Base-by-base conservation (phyloP, 75 land plant species). In the Selaginella tamariscina region DNA sequence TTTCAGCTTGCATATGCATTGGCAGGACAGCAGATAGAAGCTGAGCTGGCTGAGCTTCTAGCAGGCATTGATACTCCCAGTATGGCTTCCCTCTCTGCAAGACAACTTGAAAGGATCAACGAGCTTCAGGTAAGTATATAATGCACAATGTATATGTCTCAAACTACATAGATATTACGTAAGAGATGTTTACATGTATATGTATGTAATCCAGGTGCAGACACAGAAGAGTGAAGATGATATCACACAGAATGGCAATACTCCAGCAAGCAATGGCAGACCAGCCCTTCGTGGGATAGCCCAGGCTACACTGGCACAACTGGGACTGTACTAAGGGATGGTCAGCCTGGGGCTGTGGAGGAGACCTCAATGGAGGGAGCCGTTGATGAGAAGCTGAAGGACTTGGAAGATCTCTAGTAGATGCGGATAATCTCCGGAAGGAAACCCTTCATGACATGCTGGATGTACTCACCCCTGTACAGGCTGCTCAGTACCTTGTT, bases 1-100 rank as follows among this genome's bases (percentile, higher is more conserved):
- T 80, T 87, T 59, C 91, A 87, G 31, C 66, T 87, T 31, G 65
- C 79, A 24, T 85, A 80, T 75, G 80, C 85, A 56, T 28, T 80
- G 0, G 70, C 76, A 13, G 88, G 91, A 2, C 68, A 76, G n/a
- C 85, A 78, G 66, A 49, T 81, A 1, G 83, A 85, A 71, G 49
- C 69, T 0, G 67, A 64, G 39, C 71, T 87, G 13, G 57, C 56
- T 0, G 75, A 83, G 22, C 8, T 83, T 20, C 66, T 83, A 24
- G 55, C 62, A 1, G 88, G 86, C 24, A 21, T 71, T 11, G 26
- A 73, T 59, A 64, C 77, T 20, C 78, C 75, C 0, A 78, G 77
- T 65, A 54, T 88, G 26, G 82, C 66, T 1, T 77, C 80, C 26
- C 73, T 88, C 5, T 71, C 79, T 0, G 65, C 80, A 0, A 21